Base-by-base conservation (phyloP, 2,329 filamentous ascomycete genomes). In the Graphium sp. region DNA sequence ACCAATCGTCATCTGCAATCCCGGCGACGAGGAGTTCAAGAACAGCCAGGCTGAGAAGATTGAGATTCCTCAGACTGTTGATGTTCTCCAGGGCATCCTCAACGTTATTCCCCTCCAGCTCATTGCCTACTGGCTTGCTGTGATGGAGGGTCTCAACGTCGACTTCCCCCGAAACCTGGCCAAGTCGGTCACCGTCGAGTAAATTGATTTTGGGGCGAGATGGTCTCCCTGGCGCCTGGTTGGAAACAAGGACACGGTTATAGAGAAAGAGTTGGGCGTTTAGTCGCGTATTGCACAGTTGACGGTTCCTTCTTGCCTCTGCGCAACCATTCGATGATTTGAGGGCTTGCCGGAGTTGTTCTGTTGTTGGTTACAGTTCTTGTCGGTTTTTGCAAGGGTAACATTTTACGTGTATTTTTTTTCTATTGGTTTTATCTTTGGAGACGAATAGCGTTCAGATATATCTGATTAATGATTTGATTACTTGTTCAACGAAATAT, bases 151-250 rank as follows among this genome's bases (percentile, higher is more conserved):
- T 29, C 65, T 94, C 41, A 95, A 98, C 52, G 89, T 98, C 35
- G 89, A 98, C 53, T 95, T 95, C 73, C 89, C 89, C 33, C 79
- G 89, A 48, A 98, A 98, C 65, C 61, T 98, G 60, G 89, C 89
- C 54, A 98, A 98, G 74, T 93, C 84, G 38, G 89, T 98, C 39
- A 98, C 89, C 38, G 89, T 98, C 42, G 89, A 98, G 72, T 98
- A 87, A 65, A 20, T 7, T n/a, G n/a, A 21, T 28, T 26, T 18
- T 12, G 7, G n/a, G 25, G n/a, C 14, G 17, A 11, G 25, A 17
- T 19, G 14, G n/a, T n/a, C n/a, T n/a, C n/a, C n/a, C n/a, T n/a
- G n/a, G n/a, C n/a, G n/a, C n/a, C n/a, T 22, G 12, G 10, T 9
- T 22, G 20, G 20, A 22, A 22, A 22, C 12, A 22, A 4, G 10